Conservation (phyloP, 768 basidiomycete species). For the Suillus placidus region DNA sequence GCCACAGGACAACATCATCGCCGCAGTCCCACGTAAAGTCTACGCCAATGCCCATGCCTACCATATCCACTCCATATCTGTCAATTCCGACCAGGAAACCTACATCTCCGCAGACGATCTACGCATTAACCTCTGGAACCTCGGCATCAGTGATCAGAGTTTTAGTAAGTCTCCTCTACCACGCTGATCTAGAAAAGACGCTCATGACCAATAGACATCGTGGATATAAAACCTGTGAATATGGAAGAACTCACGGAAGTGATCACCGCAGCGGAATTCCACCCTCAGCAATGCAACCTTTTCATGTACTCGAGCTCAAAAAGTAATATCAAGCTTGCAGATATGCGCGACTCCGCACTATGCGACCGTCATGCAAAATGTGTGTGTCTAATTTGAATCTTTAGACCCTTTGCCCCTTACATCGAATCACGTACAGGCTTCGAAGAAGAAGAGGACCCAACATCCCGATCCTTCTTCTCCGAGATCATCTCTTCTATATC, state of each 20-base stretch:
- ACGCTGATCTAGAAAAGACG: neutral
- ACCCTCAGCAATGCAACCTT: slow-evolving; percentile 94
- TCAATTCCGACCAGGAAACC: slow-evolving; percentile 99
- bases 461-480: slow-evolving; percentile 97
- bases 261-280: slow-evolving; percentile 99
- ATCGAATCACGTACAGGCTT: slow-evolving; percentile 62
- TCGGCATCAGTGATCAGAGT: slow-evolving; percentile 97
- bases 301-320: slow-evolving; percentile 99
- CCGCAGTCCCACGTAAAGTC: slow-evolving; percentile 97
- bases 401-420: slow-evolving; percentile 16
- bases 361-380: slow-evolving; percentile 97
- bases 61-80: slow-evolving; percentile 99
- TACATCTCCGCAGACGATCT: slow-evolving; percentile 99
- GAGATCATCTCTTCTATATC: slow-evolving; percentile 99
- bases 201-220: slow-evolving; percentile 71
- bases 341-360: slow-evolving; percentile 97
- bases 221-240: slow-evolving; percentile 99
- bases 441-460: slow-evolving; percentile 98
- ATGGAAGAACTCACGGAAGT: slow-evolving; percentile 99
- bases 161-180: slow-evolving; percentile 73
- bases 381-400: slow-evolving; percentile 43
- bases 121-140: slow-evolving; percentile 96
- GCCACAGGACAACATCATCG: slow-evolving; percentile 96
- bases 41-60: slow-evolving; percentile 99
- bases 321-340: slow-evolving; percentile 98